These are phyloP conservation scores for Lentinula detonsa DNA, from an alignment of 768 basidiomycete species.

Conservation along the genomic window DNA sequence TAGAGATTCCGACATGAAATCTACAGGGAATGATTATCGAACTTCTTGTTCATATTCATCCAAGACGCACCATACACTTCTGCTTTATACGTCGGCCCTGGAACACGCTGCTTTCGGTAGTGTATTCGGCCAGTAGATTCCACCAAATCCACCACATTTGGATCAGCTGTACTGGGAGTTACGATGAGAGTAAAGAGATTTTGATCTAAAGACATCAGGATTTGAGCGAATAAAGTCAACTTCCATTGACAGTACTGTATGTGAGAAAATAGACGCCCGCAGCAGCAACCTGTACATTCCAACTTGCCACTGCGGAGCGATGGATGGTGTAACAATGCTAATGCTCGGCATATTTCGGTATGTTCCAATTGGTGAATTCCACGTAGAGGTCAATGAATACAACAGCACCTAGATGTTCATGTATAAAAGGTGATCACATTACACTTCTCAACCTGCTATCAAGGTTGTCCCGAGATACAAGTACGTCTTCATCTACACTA, in stretches of 20 bases:
- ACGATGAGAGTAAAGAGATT: conserved; percentile 79
- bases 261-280: not conserved
- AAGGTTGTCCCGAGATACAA: too few species aligned
- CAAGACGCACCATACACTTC: conserved; percentile 57
- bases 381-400: too few species aligned
- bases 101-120: conserved; percentile 65
- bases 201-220: conserved; percentile 72
- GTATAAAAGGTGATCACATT: too few species aligned
- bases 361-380: too few species aligned
- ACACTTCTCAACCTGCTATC: too few species aligned
- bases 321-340: too few species aligned
- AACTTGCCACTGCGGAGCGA: too few species aligned
- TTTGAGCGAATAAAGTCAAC: not conserved
- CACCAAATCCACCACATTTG: conserved; percentile 61
- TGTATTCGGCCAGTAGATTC: conserved; percentile 59
- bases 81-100: conserved; percentile 50
- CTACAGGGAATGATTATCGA: conserved; percentile 27
- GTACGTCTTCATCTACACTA: too few species aligned
- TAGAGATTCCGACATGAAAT: conserved; percentile 68
- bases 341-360: too few species aligned
- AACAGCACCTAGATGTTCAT: too few species aligned
- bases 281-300: too few species aligned
- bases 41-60: not conserved
- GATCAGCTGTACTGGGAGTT: conserved; percentile 51
- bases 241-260: not conserved